These are phyloP conservation scores for Sporothrix inflata DNA, from an alignment of 2,329 filamentous ascomycete genomes.

Conservation along the genomic window DNA sequence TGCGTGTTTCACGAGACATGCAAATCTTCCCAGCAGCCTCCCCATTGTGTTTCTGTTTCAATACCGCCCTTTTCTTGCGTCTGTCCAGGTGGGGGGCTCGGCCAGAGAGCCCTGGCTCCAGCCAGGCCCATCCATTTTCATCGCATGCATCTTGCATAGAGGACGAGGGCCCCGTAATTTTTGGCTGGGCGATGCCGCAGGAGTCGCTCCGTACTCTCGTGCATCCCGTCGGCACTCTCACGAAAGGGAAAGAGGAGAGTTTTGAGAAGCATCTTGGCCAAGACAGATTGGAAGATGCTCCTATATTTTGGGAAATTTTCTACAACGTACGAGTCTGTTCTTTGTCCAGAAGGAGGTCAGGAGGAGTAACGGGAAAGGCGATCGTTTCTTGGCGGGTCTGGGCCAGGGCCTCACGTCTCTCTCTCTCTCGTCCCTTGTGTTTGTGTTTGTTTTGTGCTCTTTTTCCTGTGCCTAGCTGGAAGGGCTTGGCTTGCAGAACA, in stretches of 20 bases:
- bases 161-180: not conserved
- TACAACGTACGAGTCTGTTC: not conserved
- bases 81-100: not conserved
- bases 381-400: slow-evolving; percentile 12
- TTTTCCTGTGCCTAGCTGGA: not conserved
- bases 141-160: not conserved
- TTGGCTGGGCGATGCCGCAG: not conserved
- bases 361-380: slow-evolving; percentile 8
- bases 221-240: not conserved
- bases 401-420: not conserved
- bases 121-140: not conserved
- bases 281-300: not conserved
- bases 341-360: not conserved
- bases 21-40: not conserved
- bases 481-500: not conserved
- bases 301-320: not conserved
- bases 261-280: not conserved
- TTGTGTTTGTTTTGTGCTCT: not conserved
- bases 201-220: not conserved
- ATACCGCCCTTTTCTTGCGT: not conserved
- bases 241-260: not conserved
- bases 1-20: slow-evolving; percentile 2
- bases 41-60: not conserved
- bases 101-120: not conserved
- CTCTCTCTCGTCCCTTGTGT: not conserved